Evolutionary conservation across 306 rosid species (phyloP), one percentile per base, ranked within the genome.

Genomic region (Cicer yamashitae): DNA sequence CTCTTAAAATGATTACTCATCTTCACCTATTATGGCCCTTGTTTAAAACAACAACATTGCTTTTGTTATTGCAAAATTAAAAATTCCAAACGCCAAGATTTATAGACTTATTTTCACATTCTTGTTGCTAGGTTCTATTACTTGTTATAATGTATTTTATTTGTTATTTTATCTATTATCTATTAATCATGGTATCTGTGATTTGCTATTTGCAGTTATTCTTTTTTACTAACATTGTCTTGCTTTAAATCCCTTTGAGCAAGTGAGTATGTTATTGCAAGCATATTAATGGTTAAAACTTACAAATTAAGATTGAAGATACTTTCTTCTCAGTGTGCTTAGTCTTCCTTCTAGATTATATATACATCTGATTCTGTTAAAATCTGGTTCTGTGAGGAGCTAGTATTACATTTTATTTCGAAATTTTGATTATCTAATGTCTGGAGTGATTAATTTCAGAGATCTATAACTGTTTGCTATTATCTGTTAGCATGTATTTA

Each of bases 251-350:
- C 52, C 8, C 52, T 37, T 61, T 38, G 22, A 65, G 14, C 53
- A 65, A 65, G 70, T 65, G 44, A n/a, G 52, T 18, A 17, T 41
- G 70, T 12, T 17, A 11, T 65, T 65, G 38, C 52, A 43, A 17
- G 44, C 8, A 43, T 17, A 12, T 41, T 15, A 41, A 20, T 44
- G 53, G 43, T 39, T 66, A 43, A 8, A 18, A 48, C 71, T 18
- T 66, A 6, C 71, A 44, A n/a, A 18, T 6, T 44, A 39, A 15
- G 34, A 7, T 63, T 4, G 30, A 63, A 63, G 25, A 62, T 30
- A 30, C 5, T 30, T 30, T 30, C 37, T 30, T 30, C 37, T 30
- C 1, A 25, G 34, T 30, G 34, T 30, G 34, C 34, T 30, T 30
- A 30, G 34, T 30, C 34, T 30, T 44, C 53, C 10, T 8, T 10